These are phyloP conservation scores for Aspergillus glaucus DNA, from an alignment of 2,329 filamentous ascomycete genomes.

Conservation along the genomic window DNA sequence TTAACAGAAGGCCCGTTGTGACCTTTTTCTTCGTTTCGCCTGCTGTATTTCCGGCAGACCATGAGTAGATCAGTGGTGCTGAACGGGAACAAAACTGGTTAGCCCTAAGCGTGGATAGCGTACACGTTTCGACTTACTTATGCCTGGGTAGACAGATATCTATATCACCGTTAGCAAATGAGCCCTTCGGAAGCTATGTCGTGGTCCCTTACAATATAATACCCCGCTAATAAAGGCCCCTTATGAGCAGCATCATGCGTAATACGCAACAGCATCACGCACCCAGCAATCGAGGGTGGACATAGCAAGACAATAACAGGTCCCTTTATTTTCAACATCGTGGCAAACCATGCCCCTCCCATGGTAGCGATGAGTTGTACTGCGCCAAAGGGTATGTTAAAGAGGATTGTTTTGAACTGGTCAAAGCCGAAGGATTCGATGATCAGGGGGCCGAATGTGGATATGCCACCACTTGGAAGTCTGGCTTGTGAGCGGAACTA, in stretches of 20 bases:
- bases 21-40: slow-evolving; percentile 66
- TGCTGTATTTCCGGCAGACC: slow-evolving; percentile 57
- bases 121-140: slow-evolving; percentile 32
- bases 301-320: slow-evolving; percentile 50
- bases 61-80: slow-evolving; percentile 64
- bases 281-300: slow-evolving; percentile 52
- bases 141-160: slow-evolving; percentile 56
- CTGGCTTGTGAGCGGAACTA: slow-evolving; percentile 12
- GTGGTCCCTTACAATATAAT: slow-evolving; percentile 41
- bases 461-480: slow-evolving; percentile 53
- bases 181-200: neutral
- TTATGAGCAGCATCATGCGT: slow-evolving; percentile 42
- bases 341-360: slow-evolving; percentile 52
- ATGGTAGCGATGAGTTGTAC: slow-evolving; percentile 57
- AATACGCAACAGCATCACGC: slow-evolving; percentile 49
- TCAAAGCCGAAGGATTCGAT: slow-evolving; percentile 54
- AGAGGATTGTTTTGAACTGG: slow-evolving; percentile 51
- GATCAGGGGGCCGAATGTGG: slow-evolving; percentile 55
- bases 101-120: neutral
- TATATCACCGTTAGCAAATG: slow-evolving; percentile 6
- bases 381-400: slow-evolving; percentile 56
- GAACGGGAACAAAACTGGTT: slow-evolving; percentile 9
- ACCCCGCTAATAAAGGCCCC: slow-evolving; percentile 50
- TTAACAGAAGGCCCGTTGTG: slow-evolving; percentile 58
- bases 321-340: slow-evolving; percentile 50